These are phyloP conservation scores for Diplotaxis tenuifolia DNA, from an alignment of 345 rosid species.

Conservation along the genomic window DNA sequence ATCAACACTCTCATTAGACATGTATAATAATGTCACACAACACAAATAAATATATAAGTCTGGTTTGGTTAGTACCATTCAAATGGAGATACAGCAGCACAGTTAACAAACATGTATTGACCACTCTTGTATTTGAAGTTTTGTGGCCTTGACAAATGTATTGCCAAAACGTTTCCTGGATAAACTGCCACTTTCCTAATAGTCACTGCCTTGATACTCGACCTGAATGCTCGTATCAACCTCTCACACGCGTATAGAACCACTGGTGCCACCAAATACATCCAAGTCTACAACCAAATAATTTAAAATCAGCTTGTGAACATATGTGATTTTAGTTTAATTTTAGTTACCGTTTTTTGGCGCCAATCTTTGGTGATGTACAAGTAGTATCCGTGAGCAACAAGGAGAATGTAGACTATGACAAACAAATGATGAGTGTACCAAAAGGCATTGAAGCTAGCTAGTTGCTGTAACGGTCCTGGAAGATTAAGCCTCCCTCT, in stretches of 20 bases:
- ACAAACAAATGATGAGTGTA: conserved; percentile 77
- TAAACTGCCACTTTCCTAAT: conserved; percentile 67
- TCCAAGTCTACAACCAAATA: conserved; percentile 59
- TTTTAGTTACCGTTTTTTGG: conserved; percentile 55
- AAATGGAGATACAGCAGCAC: conserved; percentile 80
- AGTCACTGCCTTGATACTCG: conserved; percentile 63
- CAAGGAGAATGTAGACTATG: conserved; percentile 64
- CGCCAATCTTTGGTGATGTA: conserved; percentile 58
- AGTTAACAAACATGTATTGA: conserved; percentile 78
- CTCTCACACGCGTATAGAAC: conserved; percentile 59
- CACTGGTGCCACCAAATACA: conserved; percentile 68
- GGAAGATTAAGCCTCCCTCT: conserved; percentile 56
- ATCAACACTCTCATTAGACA: neutral
- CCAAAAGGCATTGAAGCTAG: conserved; percentile 90
- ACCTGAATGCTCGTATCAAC: conserved; percentile 60
- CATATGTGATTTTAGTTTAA: neutral
- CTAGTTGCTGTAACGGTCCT: conserved; percentile 57
- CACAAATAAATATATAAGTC: neutral
- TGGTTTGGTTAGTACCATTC: conserved; percentile 52
- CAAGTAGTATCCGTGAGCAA: conserved; percentile 64
- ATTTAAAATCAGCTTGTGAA: neutral
- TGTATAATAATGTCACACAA: neutral
- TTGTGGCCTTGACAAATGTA: conserved; percentile 72
- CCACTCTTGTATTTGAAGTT: conserved; percentile 86
- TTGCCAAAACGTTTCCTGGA: conserved; percentile 75